These are phyloP conservation scores for Inga oerstediana DNA, from an alignment of 306 rosid species.

Conservation along the genomic window DNA sequence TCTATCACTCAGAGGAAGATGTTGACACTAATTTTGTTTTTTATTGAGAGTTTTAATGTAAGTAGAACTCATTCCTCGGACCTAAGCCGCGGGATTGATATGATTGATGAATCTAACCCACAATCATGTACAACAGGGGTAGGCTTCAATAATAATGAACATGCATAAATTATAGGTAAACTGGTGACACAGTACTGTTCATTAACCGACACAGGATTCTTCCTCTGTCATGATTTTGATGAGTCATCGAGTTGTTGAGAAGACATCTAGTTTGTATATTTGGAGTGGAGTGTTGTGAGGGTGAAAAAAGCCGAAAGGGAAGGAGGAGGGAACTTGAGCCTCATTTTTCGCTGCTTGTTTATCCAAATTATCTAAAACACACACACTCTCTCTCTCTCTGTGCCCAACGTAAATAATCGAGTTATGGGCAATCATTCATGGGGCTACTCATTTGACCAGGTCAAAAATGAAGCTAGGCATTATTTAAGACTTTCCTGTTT, in stretches of 20 bases:
- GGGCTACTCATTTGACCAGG: slow-evolving; percentile 56
- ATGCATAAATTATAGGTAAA: slow-evolving; percentile 22
- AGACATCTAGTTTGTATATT: slow-evolving; percentile 33
- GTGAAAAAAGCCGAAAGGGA: slow-evolving; percentile 24
- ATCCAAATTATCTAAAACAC: background rate
- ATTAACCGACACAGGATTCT: slow-evolving; percentile 33
- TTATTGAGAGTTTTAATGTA: slow-evolving; percentile 60
- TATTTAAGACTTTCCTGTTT: slow-evolving; percentile 29
- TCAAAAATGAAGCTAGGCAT: slow-evolving; percentile 46
- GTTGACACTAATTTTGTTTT: slow-evolving; percentile 64
- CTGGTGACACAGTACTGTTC: background rate
- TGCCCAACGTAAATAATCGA: background rate
- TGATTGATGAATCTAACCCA: slow-evolving; percentile 34
- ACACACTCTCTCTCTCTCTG: slow-evolving; percentile 6
- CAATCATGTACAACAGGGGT: slow-evolving; percentile 36
- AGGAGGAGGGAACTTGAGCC: slow-evolving; percentile 16
- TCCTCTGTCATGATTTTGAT: slow-evolving; percentile 33
- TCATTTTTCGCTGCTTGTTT: slow-evolving; percentile 14
- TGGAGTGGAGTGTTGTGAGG: background rate
- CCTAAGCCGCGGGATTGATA: slow-evolving; percentile 29
- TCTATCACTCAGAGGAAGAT: slow-evolving; percentile 49
- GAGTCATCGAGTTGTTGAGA: slow-evolving; percentile 34
- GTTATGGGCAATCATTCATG: slow-evolving; percentile 39
- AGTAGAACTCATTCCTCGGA: slow-evolving; percentile 34
- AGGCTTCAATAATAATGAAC: slow-evolving; percentile 46